Conservation (phyloP, 2,329 filamentous ascomycete species). For the Colletotrichum scovillei region DNA sequence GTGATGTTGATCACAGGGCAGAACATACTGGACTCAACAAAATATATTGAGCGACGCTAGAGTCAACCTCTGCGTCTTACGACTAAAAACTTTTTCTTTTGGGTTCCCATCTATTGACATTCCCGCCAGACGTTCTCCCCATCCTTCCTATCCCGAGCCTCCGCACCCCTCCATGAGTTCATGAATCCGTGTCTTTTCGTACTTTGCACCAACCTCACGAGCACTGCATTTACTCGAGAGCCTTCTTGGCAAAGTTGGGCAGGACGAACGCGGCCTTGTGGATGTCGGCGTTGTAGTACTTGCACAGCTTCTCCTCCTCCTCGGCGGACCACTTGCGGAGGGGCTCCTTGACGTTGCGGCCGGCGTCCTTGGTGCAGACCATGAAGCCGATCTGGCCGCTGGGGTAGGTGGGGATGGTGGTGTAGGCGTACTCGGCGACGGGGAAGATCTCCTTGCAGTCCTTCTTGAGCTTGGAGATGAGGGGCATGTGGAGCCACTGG, state of each 20-base stretch:
- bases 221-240: conserved; percentile 60
- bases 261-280: conserved; percentile 95
- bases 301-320: conserved; percentile 93
- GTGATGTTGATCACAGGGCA: neutral
- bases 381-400: conserved; percentile 99
- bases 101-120: neutral
- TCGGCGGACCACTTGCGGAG: conserved; percentile 83
- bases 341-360: conserved; percentile 85
- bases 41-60: conserved; percentile 22
- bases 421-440: conserved; percentile 97
- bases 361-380: conserved; percentile 97
- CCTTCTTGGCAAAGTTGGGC: conserved; percentile 91
- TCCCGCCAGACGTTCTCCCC: neutral
- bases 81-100: conserved; percentile 19
- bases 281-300: conserved; percentile 97
- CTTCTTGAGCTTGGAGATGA: conserved; percentile 97
- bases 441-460: conserved; percentile 98
- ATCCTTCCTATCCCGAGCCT: neutral
- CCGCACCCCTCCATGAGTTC: neutral
- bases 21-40: conserved; percentile 4
- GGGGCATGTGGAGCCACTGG: conserved; percentile 96
- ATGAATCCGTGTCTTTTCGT: neutral
- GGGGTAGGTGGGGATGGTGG: conserved; percentile 98
- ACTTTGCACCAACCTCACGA: neutral
- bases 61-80: conserved; percentile 7